phyloP scores from a whole-genome alignment of 352 stramenopile genomes.

The Phytophthora europaea region DNA sequence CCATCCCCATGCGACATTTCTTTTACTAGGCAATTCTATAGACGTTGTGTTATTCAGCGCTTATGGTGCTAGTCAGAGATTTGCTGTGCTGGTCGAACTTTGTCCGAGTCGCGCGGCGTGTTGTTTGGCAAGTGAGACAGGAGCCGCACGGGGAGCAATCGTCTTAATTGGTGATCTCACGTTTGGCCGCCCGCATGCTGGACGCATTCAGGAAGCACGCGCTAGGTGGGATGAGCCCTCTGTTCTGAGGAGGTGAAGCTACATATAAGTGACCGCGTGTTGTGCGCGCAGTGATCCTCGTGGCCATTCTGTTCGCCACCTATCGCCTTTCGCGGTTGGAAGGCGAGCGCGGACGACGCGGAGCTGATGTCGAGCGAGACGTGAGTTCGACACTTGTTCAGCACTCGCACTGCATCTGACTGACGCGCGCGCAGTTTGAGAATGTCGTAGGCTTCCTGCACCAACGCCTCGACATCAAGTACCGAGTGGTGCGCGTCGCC shows the following conservation, averaged over 20 bases:
- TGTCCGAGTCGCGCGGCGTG: not conserved
- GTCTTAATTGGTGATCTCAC: not conserved
- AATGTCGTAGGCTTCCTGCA: slow-evolving; percentile 52
- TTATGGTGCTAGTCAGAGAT: too few species aligned
- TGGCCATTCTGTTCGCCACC: slow-evolving; percentile 66
- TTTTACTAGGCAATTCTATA: too few species aligned
- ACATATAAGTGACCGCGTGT: not conserved
- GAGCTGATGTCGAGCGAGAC: slow-evolving; percentile 48
- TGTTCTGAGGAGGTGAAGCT: not conserved
- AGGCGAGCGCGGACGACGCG: slow-evolving; percentile 42
- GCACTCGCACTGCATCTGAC: slow-evolving; percentile 4
- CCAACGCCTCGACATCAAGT: slow-evolving; percentile 51
- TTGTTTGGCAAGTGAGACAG: not conserved
- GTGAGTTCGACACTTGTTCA: slow-evolving; percentile 21
- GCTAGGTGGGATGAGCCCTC: slow-evolving; percentile 30
- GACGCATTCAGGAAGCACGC: slow-evolving; percentile 50
- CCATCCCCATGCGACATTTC: too few species aligned
- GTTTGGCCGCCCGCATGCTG: slow-evolving; percentile 24
- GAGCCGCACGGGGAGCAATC: not conserved
- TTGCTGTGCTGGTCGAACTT: too few species aligned
- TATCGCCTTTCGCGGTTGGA: slow-evolving; percentile 73
- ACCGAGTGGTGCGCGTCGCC: slow-evolving; percentile 63
- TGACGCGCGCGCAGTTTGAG: slow-evolving; percentile 56
- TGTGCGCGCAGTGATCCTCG: slow-evolving; percentile 54
- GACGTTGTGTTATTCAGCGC: not conserved